Evolutionary conservation across 441 rosid genomes (phyloP), one percentile per base, ranked within the genome.

Genomic region (Pelargonium cotyledonis): DNA sequence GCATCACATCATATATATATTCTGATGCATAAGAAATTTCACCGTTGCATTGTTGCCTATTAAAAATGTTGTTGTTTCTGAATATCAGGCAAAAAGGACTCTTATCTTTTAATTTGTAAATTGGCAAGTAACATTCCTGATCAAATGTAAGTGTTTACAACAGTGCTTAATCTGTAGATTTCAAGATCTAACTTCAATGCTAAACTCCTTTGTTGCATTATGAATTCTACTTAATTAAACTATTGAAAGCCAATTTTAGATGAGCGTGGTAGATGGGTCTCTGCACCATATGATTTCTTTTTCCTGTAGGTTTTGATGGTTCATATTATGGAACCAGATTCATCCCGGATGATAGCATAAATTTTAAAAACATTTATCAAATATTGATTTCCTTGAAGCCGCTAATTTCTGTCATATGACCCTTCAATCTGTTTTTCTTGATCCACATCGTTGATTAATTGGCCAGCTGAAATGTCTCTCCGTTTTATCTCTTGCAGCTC

Each of bases 401-500:
- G 3, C 18, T 58, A 58, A 19, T 58, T 19, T 58, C 23, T 58
- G 63, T 58, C 23, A 57, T 55, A 15, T 15, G 44, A 14, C 14
- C 65, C 31, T 65, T 55, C 11, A 53, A 46, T 6, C 35, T 10
- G 47, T 38, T 69, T 21, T 53, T 43, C 49, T 35, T 70, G 63
- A 71, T 65, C 64, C 44, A 29, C 73, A 19, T 2, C 47, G 5
- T 41, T 43, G 35, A 43, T 35, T 66, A 72, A 57, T 63, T 62
- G 18, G 70, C 73, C 68, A 47, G 75, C 73, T 79, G 29, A 81
- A 65, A 10, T 40, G 9, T 69, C 66, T 43, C 5, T 65, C 68
- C 49, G 19, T 66, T 70, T 51, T 46, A 74, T 74, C 64, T 75
- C 74, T 81, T 86, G 85, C 91, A 92, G 98, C 70, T 92, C 82